Base-by-base conservation (phyloP, 805 yeast genomes). In the Phaffomyces antillensis region DNA sequence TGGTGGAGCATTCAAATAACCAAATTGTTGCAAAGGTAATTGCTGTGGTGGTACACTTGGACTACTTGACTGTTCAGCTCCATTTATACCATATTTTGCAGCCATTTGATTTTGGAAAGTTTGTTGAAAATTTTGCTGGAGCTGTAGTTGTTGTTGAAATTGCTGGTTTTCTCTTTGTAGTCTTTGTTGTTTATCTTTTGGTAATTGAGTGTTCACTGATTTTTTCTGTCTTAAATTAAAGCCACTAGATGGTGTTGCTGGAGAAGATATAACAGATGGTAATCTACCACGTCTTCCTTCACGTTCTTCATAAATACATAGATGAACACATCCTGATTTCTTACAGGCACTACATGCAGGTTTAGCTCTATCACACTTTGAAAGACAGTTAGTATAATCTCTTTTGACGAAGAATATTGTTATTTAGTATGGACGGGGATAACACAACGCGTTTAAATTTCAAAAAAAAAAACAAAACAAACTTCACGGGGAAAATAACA, bases 311-410 rank as follows among this genome's bases (percentile, higher is more conserved):
- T 54, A 59, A 6, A 48, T 44, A 46, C 61, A 59, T 40, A 53
- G 24, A 40, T 55, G 60, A 18, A 51, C 49, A 35, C 52, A 44
- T 34, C 52, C 56, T 39, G 61, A 52, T 51, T 52, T 56, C 46
- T 45, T 52, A 39, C 63, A 59, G 0, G 61, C 47, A 1, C 47
- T 37, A 38, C 63, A 59, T 2, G 50, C 57, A 3, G 63, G 63
- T 38, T 54, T 55, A 3, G 36, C 51, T 42, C 60, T 50, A 40
- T 59, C 63, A 43, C 63, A 59, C 63, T 59, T 45, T 37, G 7
- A 2, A 2, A 7, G 9, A 11, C 23, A 39, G 45, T 26, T 23
- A 34, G 48, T 38, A 37, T 4, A 2, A 6, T 25, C 11, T 16
- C 23, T 24, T 24, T 11, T 8, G 5, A 5, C 7, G n/a, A 12